These are phyloP conservation scores for Fusarium pseudograminearum DNA, from an alignment of 2,329 filamentous ascomycete species.

Conservation along the genomic window DNA sequence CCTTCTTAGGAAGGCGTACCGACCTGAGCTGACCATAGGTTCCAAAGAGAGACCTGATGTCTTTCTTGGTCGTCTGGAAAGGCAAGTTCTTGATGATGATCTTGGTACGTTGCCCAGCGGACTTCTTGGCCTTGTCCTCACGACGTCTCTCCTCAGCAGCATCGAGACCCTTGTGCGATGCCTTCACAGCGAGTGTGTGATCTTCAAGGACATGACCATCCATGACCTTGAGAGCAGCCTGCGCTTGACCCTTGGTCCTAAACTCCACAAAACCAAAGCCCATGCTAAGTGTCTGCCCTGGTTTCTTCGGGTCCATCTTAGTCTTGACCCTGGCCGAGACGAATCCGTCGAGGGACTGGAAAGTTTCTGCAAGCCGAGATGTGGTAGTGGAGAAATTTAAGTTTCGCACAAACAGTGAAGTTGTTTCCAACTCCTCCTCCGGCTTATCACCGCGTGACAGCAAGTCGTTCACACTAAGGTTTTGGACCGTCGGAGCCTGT, in stretches of 20 bases:
- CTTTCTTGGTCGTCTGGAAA: constrained; percentile 94
- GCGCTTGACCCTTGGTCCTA: constrained; percentile 78
- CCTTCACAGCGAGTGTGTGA: constrained; percentile 85
- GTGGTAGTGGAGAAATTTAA: constrained; percentile 92
- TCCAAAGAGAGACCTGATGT: constrained; percentile 85
- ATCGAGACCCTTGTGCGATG: constrained; percentile 88
- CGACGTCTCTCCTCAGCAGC: constrained; percentile 87
- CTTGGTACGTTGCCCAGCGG: constrained; percentile 82
- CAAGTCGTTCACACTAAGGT: constrained; percentile 76
- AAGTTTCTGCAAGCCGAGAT: constrained; percentile 78
- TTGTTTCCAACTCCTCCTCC: constrained; percentile 70
- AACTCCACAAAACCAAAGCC: constrained; percentile 97
- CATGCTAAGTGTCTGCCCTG: constrained; percentile 91
- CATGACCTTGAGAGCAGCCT: constrained; percentile 85
- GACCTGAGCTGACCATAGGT: constrained; percentile 93
- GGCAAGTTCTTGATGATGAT: constrained; percentile 98
- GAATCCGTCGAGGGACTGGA: constrained; percentile 87
- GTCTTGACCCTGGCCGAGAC: constrained; percentile 91
- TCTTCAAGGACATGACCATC: constrained; percentile 88
- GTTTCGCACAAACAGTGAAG: constrained; percentile 94
- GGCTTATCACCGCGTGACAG: constrained; percentile 68
- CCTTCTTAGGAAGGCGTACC: constrained; percentile 94
- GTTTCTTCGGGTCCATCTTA: constrained; percentile 90
- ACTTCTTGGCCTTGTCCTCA: constrained; percentile 85
- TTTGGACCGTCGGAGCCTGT: constrained; percentile 61